Evolutionary conservation across 192 early-diverging fungal species (phyloP), one percentile per base, ranked within the genome.

Genomic region (Gryganskiella cystojenkinii): DNA sequence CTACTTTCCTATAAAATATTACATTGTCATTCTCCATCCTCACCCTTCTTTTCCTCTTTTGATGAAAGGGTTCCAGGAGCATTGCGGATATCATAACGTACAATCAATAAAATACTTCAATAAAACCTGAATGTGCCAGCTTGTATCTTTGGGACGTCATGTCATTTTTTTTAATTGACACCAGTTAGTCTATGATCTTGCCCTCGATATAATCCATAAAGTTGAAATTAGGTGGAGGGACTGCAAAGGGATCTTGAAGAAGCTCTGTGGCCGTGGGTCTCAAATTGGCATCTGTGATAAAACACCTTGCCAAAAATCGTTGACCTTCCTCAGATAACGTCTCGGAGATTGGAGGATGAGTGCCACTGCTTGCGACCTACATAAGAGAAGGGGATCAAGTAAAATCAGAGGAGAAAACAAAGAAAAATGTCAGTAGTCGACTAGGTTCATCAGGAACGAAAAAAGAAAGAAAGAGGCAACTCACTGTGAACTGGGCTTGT

Each of bases 321-420:
- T 89, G 64, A 2, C 93, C 89, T 1, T 88, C 82, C 14, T 87
- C 81, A 4, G 90, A 88, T n/a, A 96, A 80, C 25, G 81, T 82
- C 45, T 88, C 83, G 7, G 94, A 94, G 44, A 98, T 86, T 7
- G 95, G 92, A 25, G 98, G 98, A 24, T 89, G 81, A 54, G 94
- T 70, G 37, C 69, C 88, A 47, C 89, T 90, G 15, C 84, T 91
- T 34, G 94, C 95, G 56, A 98, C 85, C 80, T 94, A 82, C n/a
- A 45, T 31, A 11, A 52, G 51, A 88, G 90, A 67, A 92, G 82
- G 57, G n/a, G n/a, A n/a, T n/a, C n/a, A n/a, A n/a, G n/a, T n/a
- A n/a, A n/a, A n/a, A n/a, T 90, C 72, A 62, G 87, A 90, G 45
- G 25, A 46, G 28, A 33, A 46, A 19, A 3, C 28, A 30, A n/a